A percentile compares a stretch with the other conserved stretches of the same genome.
These are phyloP conservation scores for Pisolithus orientalis DNA, from an alignment of 768 basidiomycete species.

Conservation along the genomic window DNA sequence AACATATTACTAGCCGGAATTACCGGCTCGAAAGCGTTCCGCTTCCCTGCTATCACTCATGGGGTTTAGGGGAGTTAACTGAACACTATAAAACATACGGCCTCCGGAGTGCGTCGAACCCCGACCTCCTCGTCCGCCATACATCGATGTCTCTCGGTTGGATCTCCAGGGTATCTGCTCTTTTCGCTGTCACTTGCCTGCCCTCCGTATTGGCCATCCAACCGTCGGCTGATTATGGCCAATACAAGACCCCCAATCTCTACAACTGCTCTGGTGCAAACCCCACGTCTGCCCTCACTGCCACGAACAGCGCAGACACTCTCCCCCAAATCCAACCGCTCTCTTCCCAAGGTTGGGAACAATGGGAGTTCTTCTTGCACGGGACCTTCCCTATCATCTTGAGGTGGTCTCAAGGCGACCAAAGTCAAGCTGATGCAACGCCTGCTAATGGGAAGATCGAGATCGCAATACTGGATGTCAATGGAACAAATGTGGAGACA, in stretches of 20 bases:
- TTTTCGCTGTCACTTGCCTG: background rate
- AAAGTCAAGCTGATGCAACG: background rate
- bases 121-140: no score
- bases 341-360: conserved; percentile 7
- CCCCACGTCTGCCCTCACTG: conserved; percentile 8
- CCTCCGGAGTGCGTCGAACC: no score
- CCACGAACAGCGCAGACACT: conserved; percentile 8
- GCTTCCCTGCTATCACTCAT: no score
- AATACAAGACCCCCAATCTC: conserved; percentile 8
- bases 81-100: no score
- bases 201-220: conserved; percentile 3
- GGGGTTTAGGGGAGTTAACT: no score
- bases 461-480: conserved; percentile 1
- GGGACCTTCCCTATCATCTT: conserved; percentile 9
- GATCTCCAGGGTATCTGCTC: no score
- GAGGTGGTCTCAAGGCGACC: conserved; percentile 10
- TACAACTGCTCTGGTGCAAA: conserved; percentile 12
- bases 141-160: no score
- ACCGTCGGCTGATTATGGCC: conserved; percentile 9
- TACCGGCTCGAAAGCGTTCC: no score
- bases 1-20: no score
- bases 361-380: conserved; percentile 9
- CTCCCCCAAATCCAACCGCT: conserved; percentile 9
- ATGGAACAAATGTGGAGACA: conserved; percentile 4
- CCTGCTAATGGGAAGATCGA: conserved; percentile 6